Conservation (phyloP, 1,139 yeast genomes). For the Taphrina betulina region DNA sequence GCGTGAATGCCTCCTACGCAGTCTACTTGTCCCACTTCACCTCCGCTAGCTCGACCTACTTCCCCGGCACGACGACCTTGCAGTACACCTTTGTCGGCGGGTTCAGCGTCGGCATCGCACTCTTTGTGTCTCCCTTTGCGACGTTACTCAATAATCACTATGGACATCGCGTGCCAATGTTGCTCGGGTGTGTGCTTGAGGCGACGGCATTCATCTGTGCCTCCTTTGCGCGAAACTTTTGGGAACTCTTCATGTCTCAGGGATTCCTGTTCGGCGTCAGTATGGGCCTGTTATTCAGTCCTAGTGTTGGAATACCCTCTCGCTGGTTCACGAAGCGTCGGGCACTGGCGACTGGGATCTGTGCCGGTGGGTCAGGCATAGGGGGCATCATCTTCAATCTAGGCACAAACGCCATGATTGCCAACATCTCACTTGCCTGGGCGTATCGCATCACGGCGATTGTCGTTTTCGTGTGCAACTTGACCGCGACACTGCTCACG, state of each 20-base stretch:
- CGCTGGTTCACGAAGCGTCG: constrained; percentile 62
- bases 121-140: constrained; percentile 57
- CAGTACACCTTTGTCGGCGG: constrained; percentile 75
- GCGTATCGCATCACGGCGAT: constrained; percentile 62
- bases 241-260: constrained; percentile 69
- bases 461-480: constrained; percentile 46
- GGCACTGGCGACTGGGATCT: constrained; percentile 58
- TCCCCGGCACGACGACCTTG: constrained; percentile 58
- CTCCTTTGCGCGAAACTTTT: constrained; percentile 58
- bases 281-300: constrained; percentile 60
- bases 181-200: constrained; percentile 54
- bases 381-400: constrained; percentile 55
- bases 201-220: constrained; percentile 62
- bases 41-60: constrained; percentile 46
- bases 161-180: constrained; percentile 41
- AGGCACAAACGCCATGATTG: constrained; percentile 47
- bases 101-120: constrained; percentile 58
- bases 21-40: constrained; percentile 63
- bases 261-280: constrained; percentile 66
- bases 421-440: constrained; percentile 61
- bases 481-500: constrained; percentile 49
- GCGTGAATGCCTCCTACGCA: constrained; percentile 68
- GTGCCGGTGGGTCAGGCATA: constrained; percentile 59
- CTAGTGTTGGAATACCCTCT: constrained; percentile 58
- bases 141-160: constrained; percentile 40